Evolutionary conservation across 805 yeast genomes (phyloP).

Genomic region (Sugiyamaella boreocaroliniensis): DNA sequence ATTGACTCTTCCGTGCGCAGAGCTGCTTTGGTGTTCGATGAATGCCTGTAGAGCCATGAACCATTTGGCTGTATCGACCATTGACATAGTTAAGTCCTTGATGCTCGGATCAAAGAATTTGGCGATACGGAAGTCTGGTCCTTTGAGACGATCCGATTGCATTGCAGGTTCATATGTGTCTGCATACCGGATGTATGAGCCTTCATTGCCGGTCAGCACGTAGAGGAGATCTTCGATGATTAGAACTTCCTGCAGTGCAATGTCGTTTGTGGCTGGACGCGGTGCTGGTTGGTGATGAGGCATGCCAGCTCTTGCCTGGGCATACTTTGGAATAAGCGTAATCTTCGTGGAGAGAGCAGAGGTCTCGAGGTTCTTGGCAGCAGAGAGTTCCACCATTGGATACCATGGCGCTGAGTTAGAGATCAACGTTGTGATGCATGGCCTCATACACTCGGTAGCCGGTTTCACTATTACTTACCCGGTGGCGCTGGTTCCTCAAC

Average conservation of each 20-base stretch:
- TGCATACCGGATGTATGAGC: constrained; percentile 64
- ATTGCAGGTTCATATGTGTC: constrained; percentile 49
- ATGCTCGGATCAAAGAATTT: constrained; percentile 67
- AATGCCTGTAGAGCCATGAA: constrained; percentile 55
- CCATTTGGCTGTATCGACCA: constrained; percentile 57
- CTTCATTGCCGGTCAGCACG: constrained; percentile 59
- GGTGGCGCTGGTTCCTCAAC: not conserved
- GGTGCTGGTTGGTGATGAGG: constrained; percentile 1
- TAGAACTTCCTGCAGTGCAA: constrained; percentile 49
- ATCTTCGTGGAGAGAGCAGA: not conserved
- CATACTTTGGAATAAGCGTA: constrained; percentile 14
- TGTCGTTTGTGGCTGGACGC: constrained; percentile 8
- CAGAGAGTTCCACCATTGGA: not conserved
- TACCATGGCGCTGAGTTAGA: not conserved
- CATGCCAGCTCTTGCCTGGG: constrained; percentile 11
- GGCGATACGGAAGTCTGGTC: constrained; percentile 72
- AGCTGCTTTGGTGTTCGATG: constrained; percentile 50
- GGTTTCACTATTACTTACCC: not conserved
- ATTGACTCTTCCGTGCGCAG: constrained; percentile 59
- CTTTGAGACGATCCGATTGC: constrained; percentile 41
- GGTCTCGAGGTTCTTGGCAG: not conserved
- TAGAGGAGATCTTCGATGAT: constrained; percentile 63
- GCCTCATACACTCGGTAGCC: not conserved
- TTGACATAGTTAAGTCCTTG: constrained; percentile 57
- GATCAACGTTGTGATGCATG: no score